phyloP scores from a whole-genome alignment of 352 stramenopile species.

The Pythium scleroteichum region DNA sequence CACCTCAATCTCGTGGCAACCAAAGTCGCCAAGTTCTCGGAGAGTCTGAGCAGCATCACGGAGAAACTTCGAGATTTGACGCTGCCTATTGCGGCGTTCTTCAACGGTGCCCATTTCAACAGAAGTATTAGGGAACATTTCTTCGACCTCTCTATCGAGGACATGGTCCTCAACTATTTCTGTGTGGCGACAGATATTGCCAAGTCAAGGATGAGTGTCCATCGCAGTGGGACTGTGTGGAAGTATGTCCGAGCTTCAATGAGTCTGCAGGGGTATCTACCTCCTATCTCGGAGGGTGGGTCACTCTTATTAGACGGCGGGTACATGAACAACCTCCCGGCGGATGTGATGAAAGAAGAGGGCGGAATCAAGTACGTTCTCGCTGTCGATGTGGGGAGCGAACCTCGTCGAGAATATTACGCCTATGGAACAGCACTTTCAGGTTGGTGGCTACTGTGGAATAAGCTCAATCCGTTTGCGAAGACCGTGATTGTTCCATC shows the following conservation, averaged over 20 bases:
- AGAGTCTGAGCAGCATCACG: slow-evolving; percentile 64
- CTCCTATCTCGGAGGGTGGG: slow-evolving; percentile 87
- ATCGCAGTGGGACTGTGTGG: slow-evolving; percentile 85
- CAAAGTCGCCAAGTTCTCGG: slow-evolving; percentile 60
- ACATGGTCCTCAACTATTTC: slow-evolving; percentile 93
- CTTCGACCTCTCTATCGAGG: slow-evolving; percentile 80
- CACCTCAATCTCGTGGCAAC: slow-evolving; percentile 55
- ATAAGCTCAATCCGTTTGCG: slow-evolving; percentile 89
- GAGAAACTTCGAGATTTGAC: slow-evolving; percentile 86
- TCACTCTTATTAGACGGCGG: slow-evolving; percentile 89
- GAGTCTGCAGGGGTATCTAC: slow-evolving; percentile 91
- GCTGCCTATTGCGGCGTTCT: slow-evolving; percentile 88
- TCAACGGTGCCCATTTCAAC: slow-evolving; percentile 88
- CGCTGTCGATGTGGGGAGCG: slow-evolving; percentile 88
- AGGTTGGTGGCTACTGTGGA: slow-evolving; percentile 91
- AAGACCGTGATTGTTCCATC: slow-evolving; percentile 88
- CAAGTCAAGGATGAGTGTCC: slow-evolving; percentile 85
- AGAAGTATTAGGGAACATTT: slow-evolving; percentile 69
- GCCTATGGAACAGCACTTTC: slow-evolving; percentile 80
- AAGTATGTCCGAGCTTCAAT: slow-evolving; percentile 92
- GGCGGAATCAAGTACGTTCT: slow-evolving; percentile 89
- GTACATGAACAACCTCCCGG: slow-evolving; percentile 94
- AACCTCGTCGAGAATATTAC: slow-evolving; percentile 73
- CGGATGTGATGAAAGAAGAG: slow-evolving; percentile 91
- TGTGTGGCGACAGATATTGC: slow-evolving; percentile 93